phyloP scores from a whole-genome alignment of 192 early-diverging fungal genomes.

The Allomyces javanicus region DNA sequence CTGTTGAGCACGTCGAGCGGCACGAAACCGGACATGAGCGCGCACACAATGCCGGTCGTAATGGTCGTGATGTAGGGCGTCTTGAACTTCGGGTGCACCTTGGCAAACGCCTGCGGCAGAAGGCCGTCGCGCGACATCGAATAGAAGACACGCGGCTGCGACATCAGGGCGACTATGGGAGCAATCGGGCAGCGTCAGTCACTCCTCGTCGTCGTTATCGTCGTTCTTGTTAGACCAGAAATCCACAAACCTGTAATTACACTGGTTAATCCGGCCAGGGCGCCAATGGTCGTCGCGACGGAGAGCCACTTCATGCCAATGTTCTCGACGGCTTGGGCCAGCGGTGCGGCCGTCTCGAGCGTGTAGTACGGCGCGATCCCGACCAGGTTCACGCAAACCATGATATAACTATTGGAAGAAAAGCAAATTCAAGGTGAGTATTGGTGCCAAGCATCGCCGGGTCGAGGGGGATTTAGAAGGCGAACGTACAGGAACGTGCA shows the following conservation, averaged over 20 bases:
- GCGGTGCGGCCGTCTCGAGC: not conserved
- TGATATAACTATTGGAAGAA: not conserved
- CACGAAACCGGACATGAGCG: not conserved
- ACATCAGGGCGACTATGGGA: slow-evolving; percentile 3
- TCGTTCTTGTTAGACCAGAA: not conserved
- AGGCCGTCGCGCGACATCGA: slow-evolving; percentile 1
- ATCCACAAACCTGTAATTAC: too few species aligned
- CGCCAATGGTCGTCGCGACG: not conserved
- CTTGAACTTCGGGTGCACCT: not conserved
- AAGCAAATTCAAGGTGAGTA: too few species aligned
- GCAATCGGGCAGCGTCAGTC: too few species aligned
- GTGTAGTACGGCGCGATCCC: not conserved
- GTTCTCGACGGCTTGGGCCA: not conserved
- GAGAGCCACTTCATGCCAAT: not conserved
- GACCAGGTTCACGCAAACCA: not conserved
- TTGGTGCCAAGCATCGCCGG: slow-evolving; percentile 3
- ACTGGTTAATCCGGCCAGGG: not conserved
- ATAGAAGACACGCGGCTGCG: slow-evolving; percentile 4
- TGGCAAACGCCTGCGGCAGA: not conserved
- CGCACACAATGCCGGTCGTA: not conserved
- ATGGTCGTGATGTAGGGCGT: not conserved
- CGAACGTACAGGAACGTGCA: slow-evolving; percentile 1
- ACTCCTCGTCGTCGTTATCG: not conserved
- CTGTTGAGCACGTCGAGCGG: not conserved
- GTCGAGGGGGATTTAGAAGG: not conserved